phyloP scores from a whole-genome alignment of 345 rosid genomes.

The Syzygium aqueum region DNA sequence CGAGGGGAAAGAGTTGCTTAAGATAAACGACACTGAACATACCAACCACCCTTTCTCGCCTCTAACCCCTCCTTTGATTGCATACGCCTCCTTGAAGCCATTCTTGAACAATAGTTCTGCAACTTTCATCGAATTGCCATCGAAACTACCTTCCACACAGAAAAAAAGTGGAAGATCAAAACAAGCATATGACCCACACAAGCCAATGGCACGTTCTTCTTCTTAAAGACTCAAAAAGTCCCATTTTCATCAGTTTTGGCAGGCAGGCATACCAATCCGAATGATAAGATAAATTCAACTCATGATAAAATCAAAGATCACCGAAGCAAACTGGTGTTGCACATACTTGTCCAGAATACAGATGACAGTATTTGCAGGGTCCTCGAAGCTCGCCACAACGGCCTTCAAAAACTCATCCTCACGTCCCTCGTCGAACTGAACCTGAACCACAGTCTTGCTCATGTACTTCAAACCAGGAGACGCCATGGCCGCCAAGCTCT shows the following conservation, averaged over 20 bases:
- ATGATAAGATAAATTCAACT: background rate
- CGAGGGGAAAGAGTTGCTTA: background rate
- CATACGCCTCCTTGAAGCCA: constrained; percentile 81
- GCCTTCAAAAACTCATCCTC: constrained; percentile 51
- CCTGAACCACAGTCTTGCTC: constrained; percentile 44
- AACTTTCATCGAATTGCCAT: constrained; percentile 65
- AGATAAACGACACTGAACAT: constrained; percentile 28
- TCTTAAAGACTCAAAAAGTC: background rate
- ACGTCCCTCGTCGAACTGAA: constrained; percentile 36
- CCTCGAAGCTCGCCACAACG: constrained; percentile 40
- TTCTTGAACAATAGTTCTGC: constrained; percentile 64
- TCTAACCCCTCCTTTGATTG: constrained; percentile 70
- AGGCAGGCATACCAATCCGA: background rate
- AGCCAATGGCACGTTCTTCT: background rate
- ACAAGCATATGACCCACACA: background rate
- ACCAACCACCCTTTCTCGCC: constrained; percentile 96
- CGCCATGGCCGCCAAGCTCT: constrained; percentile 39
- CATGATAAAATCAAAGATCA: background rate
- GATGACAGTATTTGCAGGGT: constrained; percentile 47
- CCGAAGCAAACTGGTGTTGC: background rate
- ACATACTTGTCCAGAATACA: constrained; percentile 80
- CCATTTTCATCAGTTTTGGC: background rate
- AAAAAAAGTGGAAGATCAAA: constrained; percentile 3
- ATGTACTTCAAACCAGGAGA: constrained; percentile 60
- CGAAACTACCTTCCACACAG: constrained; percentile 84